These are phyloP conservation scores for Stylonectria norvegica DNA, from an alignment of 2,329 filamentous ascomycete genomes.

Conservation along the genomic window DNA sequence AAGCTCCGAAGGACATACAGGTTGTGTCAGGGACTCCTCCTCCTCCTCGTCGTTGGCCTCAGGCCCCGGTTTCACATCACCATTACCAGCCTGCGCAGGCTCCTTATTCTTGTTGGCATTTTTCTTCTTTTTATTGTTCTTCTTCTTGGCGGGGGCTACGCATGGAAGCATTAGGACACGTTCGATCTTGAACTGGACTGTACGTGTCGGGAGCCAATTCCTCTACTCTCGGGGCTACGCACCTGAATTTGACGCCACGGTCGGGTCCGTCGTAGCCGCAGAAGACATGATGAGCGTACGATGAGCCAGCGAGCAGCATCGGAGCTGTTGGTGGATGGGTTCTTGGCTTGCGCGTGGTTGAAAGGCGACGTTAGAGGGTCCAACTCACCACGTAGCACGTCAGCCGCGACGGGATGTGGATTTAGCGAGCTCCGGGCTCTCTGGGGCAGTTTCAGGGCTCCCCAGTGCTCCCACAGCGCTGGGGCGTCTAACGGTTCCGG, in stretches of 20 bases:
- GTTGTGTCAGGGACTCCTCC: slow-evolving; percentile 37
- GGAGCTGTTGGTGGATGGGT: slow-evolving; percentile 14
- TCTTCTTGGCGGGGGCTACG: slow-evolving; percentile 49
- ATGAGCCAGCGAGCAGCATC: slow-evolving; percentile 24
- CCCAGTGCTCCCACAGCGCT: too few relatives aligned
- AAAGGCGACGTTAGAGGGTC: slow-evolving; percentile 10
- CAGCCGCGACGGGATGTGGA: slow-evolving; percentile 17
- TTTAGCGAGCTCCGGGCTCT: slow-evolving; percentile 27
- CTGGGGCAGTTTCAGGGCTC: too few relatives aligned
- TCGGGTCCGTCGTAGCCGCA: slow-evolving; percentile 33
- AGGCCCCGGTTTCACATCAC: slow-evolving; percentile 30
- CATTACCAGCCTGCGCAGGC: slow-evolving; percentile 33
- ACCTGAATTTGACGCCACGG: slow-evolving; percentile 36
- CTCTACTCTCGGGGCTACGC: slow-evolving; percentile 26
- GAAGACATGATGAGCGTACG: slow-evolving; percentile 38
- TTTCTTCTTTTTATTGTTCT: slow-evolving; percentile 59
- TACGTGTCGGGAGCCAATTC: slow-evolving; percentile 23
- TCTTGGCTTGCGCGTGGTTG: slow-evolving; percentile 16
- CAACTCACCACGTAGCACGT: slow-evolving; percentile 27
- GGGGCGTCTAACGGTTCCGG: slow-evolving; percentile 10
- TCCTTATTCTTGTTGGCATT: slow-evolving; percentile 48
- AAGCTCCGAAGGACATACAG: slow-evolving; percentile 31
- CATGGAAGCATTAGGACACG: slow-evolving; percentile 30
- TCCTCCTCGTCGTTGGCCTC: slow-evolving; percentile 46
- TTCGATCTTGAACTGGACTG: too few relatives aligned